Evolutionary conservation across 1,284 basidiomycete genomes (phyloP), one percentile per base, ranked within the genome.

Genomic region (Ganoderma meredithae): DNA sequence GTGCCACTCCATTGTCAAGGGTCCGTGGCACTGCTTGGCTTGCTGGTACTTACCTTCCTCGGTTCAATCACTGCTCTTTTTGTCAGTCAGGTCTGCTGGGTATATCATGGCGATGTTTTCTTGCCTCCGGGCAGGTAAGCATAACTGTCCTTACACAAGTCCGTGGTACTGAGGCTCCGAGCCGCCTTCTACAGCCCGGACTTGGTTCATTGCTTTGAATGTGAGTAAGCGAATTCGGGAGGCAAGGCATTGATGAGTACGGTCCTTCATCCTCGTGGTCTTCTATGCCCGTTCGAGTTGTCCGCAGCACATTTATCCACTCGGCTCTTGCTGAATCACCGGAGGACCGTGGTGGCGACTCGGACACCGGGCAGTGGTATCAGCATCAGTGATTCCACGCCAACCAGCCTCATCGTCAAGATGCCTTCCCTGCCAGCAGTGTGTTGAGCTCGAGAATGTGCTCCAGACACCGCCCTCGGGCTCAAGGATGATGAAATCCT

Each of bases 111-210:
- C 27, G 13, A 52, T 53, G 33, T 6, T 62, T 27, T 31, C n/a
- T 49, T 17, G 61, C 61, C 9, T 47, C 61, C n/a, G n/a, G n/a
- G n/a, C n/a, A n/a, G 8, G 61, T 62, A 15, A 33, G 61, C 49
- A 22, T 22, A 13, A 10, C n/a, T n/a, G n/a, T n/a, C n/a, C 25
- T 25, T 9, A 31, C 52, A 8, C 15, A 5, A 55, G 10, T 36
- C 33, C 8, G 8, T 36, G 52, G 10, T 5, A 13, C 41, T 33
- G 25, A 2, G 25, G 33, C 27, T 33, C n/a, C 15, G 12, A 31
- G 1, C 19, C 36, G n/a, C 4, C 17, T 5, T n/a, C 36, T 25
- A 22, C 41, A 60, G 59, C 13, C 8, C 3, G 40, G 41, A 27
- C 22, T 60, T 8, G 19, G 7, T 19, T 27, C 25, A 9, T 41